A percentile compares a stretch with the other conserved stretches of the same genome.
phyloP scores from a whole-genome alignment of 2,329 filamentous ascomycete genomes.

The Tolypocladium amazonense region DNA sequence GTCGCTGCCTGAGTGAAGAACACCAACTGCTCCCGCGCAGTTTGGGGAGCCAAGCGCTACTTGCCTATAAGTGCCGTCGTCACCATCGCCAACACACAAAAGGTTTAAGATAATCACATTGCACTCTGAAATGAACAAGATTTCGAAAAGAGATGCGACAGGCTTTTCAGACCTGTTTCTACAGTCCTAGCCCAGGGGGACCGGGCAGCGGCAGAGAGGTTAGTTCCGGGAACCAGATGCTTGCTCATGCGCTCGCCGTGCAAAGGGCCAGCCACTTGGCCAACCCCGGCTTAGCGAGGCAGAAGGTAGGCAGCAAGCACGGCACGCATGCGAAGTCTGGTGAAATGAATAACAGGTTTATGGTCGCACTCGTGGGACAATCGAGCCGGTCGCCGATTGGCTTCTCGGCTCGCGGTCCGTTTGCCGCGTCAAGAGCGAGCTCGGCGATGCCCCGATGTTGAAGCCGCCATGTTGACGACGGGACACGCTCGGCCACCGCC shows the following conservation, averaged over 20 bases:
- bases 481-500: neutral
- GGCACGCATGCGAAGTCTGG: neutral
- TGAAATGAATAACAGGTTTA: neutral
- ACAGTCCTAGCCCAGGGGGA: neutral
- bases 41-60: too few species aligned
- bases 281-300: too few species aligned
- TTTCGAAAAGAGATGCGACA: neutral
- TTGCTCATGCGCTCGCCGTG: too few species aligned
- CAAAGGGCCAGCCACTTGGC: too few species aligned
- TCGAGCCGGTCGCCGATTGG: neutral
- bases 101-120: neutral
- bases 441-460: neutral
- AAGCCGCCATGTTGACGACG: neutral
- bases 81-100: neutral
- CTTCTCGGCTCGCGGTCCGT: neutral
- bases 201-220: too few species aligned
- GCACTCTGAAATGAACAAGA: neutral
- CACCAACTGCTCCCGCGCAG: neutral
- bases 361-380: neutral
- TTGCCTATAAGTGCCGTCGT: too few species aligned
- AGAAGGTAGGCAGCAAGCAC: too few species aligned
- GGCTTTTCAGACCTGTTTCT: neutral
- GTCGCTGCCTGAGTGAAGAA: neutral
- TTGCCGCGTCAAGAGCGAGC: neutral
- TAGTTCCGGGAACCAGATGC: too few species aligned